These are phyloP conservation scores for Jatropha curcas DNA, from an alignment of 345 rosid species.

Conservation along the genomic window DNA sequence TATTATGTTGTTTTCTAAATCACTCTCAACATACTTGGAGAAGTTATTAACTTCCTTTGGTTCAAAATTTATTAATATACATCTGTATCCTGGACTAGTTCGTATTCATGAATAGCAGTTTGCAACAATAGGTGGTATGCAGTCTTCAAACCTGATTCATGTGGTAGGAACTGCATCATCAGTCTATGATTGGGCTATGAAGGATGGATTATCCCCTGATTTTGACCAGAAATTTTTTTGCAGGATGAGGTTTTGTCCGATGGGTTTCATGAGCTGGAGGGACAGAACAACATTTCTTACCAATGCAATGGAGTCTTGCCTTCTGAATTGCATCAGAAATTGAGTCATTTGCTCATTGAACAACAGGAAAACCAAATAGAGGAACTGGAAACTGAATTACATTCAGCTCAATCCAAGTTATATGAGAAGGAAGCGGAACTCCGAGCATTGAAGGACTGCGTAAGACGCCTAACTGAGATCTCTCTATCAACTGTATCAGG, in stretches of 20 bases:
- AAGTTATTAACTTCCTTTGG: not conserved
- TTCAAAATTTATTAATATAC: not conserved
- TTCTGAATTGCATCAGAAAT: conserved; percentile 67
- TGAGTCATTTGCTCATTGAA: conserved; percentile 64
- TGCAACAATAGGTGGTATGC: not conserved
- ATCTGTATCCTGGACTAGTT: not conserved
- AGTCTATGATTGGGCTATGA: not conserved
- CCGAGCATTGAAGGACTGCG: conserved; percentile 75
- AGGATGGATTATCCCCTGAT: not conserved
- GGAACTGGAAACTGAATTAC: conserved; percentile 71
- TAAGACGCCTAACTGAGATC: conserved; percentile 61
- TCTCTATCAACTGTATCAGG: conserved; percentile 61
- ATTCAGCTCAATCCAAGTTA: conserved; percentile 64
- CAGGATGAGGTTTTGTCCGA: conserved; percentile 32
- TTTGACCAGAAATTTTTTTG: conserved; percentile 18
- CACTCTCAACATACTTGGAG: not conserved
- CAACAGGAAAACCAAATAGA: conserved; percentile 77
- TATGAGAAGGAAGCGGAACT: conserved; percentile 79
- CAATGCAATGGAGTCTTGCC: conserved; percentile 64
- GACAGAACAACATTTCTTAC: conserved; percentile 36
- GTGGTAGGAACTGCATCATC: not conserved
- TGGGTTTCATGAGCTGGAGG: conserved; percentile 35
- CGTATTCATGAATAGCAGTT: not conserved
- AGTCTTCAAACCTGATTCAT: conserved; percentile 2
- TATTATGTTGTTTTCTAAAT: not conserved